Evolutionary conservation across 352 stramenopile species (phyloP).

Genomic region (Elongisporangium prolatum): DNA sequence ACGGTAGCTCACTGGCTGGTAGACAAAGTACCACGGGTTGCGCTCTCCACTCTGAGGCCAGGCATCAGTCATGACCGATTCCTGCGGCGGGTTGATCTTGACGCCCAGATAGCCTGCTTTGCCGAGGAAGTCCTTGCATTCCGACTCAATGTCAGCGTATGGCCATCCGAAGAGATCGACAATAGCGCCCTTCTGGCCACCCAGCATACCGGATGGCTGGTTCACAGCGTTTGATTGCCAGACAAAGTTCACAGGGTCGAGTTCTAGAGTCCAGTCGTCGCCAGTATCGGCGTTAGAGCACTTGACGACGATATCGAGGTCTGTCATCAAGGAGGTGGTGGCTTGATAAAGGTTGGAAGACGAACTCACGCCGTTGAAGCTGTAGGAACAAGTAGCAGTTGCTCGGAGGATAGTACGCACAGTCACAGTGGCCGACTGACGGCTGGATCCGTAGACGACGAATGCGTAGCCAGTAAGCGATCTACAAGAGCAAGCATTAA

Average conservation of each 20-base stretch:
- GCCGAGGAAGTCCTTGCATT: conserved; percentile 52
- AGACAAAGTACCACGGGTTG: conserved; percentile 66
- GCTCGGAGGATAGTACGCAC: conserved; percentile 31
- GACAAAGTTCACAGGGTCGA: conserved; percentile 67
- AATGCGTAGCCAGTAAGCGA: conserved; percentile 38
- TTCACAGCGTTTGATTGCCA: conserved; percentile 41
- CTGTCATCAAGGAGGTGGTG: conserved; percentile 16
- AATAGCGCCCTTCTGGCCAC: conserved; percentile 54
- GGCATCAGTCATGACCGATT: conserved; percentile 40
- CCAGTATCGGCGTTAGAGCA: conserved; percentile 13
- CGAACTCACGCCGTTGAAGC: conserved; percentile 25
- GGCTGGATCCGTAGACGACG: conserved; percentile 27
- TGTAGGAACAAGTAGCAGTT: conserved; percentile 25
- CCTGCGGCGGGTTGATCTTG: conserved; percentile 66
- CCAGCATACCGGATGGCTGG: conserved; percentile 23
- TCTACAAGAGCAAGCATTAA: background rate
- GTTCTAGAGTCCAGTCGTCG: conserved; percentile 24
- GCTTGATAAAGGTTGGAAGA: conserved; percentile 16
- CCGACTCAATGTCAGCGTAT: conserved; percentile 54
- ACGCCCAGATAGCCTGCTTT: conserved; percentile 67
- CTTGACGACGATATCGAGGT: conserved; percentile 25
- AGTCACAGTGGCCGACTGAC: conserved; percentile 30
- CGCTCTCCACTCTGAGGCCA: conserved; percentile 31
- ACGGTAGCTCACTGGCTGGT: conserved; percentile 53
- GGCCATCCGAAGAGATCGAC: conserved; percentile 71